Evolutionary conservation across 2,329 filamentous ascomycete genomes (phyloP).

Genomic region (Fusarium pseudocircinatum): DNA sequence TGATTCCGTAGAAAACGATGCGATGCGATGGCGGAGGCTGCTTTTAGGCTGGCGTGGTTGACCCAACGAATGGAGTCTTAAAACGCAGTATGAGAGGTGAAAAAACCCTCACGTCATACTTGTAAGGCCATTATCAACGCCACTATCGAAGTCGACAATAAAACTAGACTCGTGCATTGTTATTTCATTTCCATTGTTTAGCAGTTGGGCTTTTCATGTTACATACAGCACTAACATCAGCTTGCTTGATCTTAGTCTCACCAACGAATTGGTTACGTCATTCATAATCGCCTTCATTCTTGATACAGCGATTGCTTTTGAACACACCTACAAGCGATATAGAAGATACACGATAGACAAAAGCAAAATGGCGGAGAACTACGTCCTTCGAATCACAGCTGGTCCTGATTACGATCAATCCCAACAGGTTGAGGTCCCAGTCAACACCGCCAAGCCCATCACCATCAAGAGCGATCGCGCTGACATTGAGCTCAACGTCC

Average conservation of each 20-base stretch:
- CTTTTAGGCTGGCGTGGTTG: constrained; percentile 12
- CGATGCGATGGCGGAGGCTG: neutral
- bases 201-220: neutral
- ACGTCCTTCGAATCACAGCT: constrained; percentile 83
- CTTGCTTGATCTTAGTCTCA: neutral
- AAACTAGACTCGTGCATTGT: neutral
- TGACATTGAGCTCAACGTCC: constrained; percentile 75
- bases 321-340: neutral
- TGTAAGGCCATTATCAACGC: constrained; percentile 7
- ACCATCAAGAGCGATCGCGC: constrained; percentile 71
- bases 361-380: constrained; percentile 70
- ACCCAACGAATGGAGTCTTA: constrained; percentile 19
- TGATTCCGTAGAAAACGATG: neutral
- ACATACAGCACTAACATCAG: neutral
- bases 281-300: neutral
- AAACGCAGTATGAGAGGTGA: neutral
- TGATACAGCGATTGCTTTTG: constrained; percentile 2
- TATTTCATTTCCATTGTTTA: neutral
- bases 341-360: neutral
- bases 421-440: constrained; percentile 77
- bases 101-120: constrained; percentile 39
- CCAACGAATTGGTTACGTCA: constrained; percentile 20
- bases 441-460: constrained; percentile 75
- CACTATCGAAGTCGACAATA: neutral
- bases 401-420: constrained; percentile 77